Evolutionary conservation across 768 basidiomycete genomes (phyloP).

Genomic region (Russula virescens): DNA sequence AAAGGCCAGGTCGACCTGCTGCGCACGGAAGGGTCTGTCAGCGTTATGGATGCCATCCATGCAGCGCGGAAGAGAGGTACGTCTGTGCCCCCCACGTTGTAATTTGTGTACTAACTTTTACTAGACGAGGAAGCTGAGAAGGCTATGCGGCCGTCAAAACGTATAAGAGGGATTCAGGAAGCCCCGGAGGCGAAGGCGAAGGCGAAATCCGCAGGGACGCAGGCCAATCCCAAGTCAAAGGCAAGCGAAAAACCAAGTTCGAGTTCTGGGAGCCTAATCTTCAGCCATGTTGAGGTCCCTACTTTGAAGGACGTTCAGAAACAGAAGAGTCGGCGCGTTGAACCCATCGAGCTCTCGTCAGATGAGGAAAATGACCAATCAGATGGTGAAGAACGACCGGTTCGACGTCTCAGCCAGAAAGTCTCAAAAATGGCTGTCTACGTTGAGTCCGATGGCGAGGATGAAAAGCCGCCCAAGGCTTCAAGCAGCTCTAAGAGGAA

Average conservation of each 20-base stretch:
- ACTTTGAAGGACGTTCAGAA: constrained; percentile 12
- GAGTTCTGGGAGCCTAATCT: constrained; percentile 11
- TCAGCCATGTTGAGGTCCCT: constrained; percentile 23
- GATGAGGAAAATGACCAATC: constrained; percentile 3
- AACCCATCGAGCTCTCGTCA: constrained; percentile 11
- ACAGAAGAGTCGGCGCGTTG: neutral
- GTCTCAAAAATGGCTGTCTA: constrained; percentile 20
- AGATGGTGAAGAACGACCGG: constrained; percentile 12
- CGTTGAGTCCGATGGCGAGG: constrained; percentile 16
- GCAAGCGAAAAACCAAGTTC: constrained; percentile 6
- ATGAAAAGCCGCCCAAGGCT: constrained; percentile 22
- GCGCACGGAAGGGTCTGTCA: constrained; percentile 54
- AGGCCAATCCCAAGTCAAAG: neutral
- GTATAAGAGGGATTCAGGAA: constrained; percentile 55
- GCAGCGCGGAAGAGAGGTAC: constrained; percentile 55
- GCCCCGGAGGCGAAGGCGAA: neutral
- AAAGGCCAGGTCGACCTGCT: constrained; percentile 64
- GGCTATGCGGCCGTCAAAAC: constrained; percentile 47
- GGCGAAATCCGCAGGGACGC: neutral
- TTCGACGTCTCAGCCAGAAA: constrained; percentile 16
- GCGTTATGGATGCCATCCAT: constrained; percentile 60
- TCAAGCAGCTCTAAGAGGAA: constrained; percentile 19
- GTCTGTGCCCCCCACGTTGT: constrained; percentile 20
- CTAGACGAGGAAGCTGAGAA: constrained; percentile 49
- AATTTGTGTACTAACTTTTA: constrained; percentile 22